Base-by-base conservation (phyloP, 2,329 filamentous ascomycete species). In the Sarocladiaceae sp. region DNA sequence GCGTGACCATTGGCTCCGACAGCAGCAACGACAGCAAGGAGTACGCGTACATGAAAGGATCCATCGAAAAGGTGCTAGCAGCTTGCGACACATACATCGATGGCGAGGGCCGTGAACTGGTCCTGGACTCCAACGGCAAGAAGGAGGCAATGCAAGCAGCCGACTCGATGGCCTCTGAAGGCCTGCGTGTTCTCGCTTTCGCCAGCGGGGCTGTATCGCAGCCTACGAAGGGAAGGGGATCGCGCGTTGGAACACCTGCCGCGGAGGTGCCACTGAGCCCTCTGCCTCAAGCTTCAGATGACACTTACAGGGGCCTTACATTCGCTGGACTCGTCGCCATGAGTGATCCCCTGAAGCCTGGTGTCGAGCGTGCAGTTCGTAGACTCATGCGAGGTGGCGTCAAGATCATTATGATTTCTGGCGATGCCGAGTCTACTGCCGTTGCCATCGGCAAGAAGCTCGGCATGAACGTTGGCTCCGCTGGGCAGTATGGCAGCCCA, bases 331-430 rank as follows among this genome's bases (percentile, higher is more conserved):
- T 97, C 21, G 88, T 97, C 21, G 93, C 93, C 39, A 98, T 98
- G 91, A 95, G 88, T 53, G 93, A 98, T 60, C 93, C 93, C 4
- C 93, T 93, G 3, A 77, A 93, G 41, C 88, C 89, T 52, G 89
- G 89, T 33, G 93, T 98, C 7, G 85, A 88, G 53, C 83, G 84
- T 50, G 89, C 91, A 5, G 96, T 98, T 53, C 78, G 88, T 53
- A 83, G 85, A 49, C 70, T 98, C 45, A 91, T 97, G 83, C 82
- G 88, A 40, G 93, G 93, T 44, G 91, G 91, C 31, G 93, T 98
- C 50, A 93, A 89, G 62, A 88, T 98, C 39, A 94, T 98, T 55
- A 98, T 98, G 93, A 97, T 98, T 53, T 98, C 93, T 9, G 93
- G 93, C 47, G 93, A 98, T 62, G 88, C 93, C 13, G 89, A 97